Conservation (phyloP, 345 rosid genomes). For the Pistacia vera region DNA sequence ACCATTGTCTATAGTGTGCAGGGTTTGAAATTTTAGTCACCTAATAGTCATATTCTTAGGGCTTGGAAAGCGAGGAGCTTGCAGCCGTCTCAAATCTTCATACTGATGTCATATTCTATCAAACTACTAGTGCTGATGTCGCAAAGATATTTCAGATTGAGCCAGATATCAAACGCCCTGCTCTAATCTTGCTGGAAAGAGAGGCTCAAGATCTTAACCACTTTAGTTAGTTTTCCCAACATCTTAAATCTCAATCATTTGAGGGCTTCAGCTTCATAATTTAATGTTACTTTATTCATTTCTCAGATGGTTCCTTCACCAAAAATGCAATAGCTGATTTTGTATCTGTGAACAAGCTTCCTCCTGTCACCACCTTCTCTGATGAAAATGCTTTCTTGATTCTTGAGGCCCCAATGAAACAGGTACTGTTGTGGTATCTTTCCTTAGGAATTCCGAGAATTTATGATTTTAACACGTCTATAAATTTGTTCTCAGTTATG, state of each 20-base stretch:
- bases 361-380: neutral
- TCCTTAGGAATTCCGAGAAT: neutral
- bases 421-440: neutral
- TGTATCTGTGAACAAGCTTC: constrained; percentile 1
- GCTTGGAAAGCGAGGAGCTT: neutral
- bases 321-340: neutral
- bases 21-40: too few relatives aligned
- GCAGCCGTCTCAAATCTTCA: neutral
- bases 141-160: constrained; percentile 8
- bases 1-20: too few relatives aligned
- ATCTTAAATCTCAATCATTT: neutral
- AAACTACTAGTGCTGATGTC: constrained; percentile 9
- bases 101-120: neutral
- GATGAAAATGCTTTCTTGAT: neutral
- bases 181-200: neutral
- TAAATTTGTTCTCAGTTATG: constrained; percentile 8
- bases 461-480: neutral
- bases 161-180: constrained; percentile 3
- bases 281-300: neutral
- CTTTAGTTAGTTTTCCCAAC: neutral
- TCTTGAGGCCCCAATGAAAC: neutral
- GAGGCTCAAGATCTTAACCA: neutral
- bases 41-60: neutral
- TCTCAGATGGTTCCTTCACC: neutral
- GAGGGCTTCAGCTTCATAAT: neutral